These are phyloP conservation scores for Rhynchosporium secalis DNA, from an alignment of 2,329 filamentous ascomycete genomes.

Conservation along the genomic window DNA sequence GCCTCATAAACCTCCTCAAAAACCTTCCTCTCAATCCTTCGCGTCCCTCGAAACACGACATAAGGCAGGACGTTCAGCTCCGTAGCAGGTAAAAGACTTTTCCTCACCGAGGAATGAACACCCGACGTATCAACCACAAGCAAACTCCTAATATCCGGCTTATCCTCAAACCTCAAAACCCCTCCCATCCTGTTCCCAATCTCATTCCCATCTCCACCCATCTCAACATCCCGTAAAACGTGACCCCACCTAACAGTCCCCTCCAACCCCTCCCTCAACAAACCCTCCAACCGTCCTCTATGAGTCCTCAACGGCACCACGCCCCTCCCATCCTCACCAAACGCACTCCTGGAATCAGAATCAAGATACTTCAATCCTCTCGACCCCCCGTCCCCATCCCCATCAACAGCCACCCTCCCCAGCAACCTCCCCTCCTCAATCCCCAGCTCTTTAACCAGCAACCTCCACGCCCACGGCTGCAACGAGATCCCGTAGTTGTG, in stretches of 20 bases:
- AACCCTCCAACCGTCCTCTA: slow-evolving; percentile 21
- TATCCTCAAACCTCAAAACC: slow-evolving; percentile 17
- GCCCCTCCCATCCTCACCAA: not conserved
- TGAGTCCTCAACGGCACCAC: slow-evolving; percentile 17
- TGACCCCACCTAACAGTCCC: slow-evolving; percentile 18
- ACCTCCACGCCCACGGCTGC: slow-evolving; percentile 16
- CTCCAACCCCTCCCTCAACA: slow-evolving; percentile 23
- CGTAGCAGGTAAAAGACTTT: slow-evolving; percentile 6
- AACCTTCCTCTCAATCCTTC: not conserved
- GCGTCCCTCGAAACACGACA: slow-evolving; percentile 21
- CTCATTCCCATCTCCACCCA: not conserved
- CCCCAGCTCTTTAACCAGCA: slow-evolving; percentile 18
- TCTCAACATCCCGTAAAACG: slow-evolving; percentile 7
- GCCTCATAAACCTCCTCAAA: slow-evolving; percentile 17
- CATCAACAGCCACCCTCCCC: slow-evolving; percentile 21
- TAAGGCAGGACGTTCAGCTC: slow-evolving; percentile 21
- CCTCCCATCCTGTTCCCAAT: not conserved
- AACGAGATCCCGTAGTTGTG: slow-evolving; percentile 25
- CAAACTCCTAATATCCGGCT: slow-evolving; percentile 5
- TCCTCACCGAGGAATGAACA: slow-evolving; percentile 20
- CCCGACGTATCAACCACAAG: slow-evolving; percentile 20
- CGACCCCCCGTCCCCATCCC: not conserved
- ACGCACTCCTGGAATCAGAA: not conserved
- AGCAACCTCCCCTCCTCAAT: slow-evolving; percentile 19
- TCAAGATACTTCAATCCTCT: not conserved